Base-by-base conservation (phyloP, 2,329 filamentous ascomycete genomes). In the Nemania serpens region DNA sequence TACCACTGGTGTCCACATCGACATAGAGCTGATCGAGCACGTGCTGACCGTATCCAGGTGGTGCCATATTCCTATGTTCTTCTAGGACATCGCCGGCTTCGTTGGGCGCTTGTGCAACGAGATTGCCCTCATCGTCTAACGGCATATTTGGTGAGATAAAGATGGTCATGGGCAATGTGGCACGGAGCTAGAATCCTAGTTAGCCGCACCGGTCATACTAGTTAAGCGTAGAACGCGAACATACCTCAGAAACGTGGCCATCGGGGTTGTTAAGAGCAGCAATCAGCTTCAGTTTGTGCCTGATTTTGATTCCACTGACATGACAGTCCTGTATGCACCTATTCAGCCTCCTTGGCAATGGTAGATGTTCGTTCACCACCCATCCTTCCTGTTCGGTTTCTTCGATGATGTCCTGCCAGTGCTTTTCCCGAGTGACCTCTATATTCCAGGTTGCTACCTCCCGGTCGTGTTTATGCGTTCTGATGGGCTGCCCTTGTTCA, bases 131-230 rank as follows among this genome's bases (percentile, higher is more conserved):
- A 54, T 96, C 92, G 70, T 95, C 91, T 39, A 97, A 85, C 0
- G 92, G 90, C 70, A 97, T 87, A 71, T 95, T 95, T 0, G 95
- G 94, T 5, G 95, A 99, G 67, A 98, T 97, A 77, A 97, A 97
- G 41, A 99, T 88, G 56, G 92, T 92, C 15, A 98, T 85, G 1
- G 95, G 93, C 34, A 98, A 85, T 43, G 93, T 95, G 48, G 94
- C 94, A 54, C 94, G 89, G 54, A 97, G 85, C 87, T 91, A 66
- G 41, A 61, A 20, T 57, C 2, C 17, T 39, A 22, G 63, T 74
- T 61, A 66, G 58, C 33, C 11, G 46, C 69, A 62, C 37, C 20
- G 50, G 39, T 49, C 22, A 39, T 29, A 39, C 25, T 41, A 18
- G 48, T 36, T 17, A 50, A 50, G 36, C 11, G 25, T 17, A 55